Conservation (phyloP, 148 eudicot genomes). For the Camellia sinensis region DNA sequence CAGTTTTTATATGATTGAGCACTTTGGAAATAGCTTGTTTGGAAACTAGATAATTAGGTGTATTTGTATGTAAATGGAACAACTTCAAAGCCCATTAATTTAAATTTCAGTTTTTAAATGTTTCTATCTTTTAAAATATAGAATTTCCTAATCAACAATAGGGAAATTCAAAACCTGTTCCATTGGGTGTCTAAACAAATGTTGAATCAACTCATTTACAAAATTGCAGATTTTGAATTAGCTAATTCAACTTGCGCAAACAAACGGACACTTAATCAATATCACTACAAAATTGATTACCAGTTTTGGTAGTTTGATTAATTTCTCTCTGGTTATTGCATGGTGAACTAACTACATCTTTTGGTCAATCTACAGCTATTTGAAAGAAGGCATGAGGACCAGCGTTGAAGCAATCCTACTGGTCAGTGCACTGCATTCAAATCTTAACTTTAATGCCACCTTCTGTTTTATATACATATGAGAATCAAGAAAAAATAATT, state of each 20-base stretch:
- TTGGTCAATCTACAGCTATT: constrained; percentile 41
- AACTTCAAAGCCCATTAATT: neutral
- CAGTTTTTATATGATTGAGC: no score
- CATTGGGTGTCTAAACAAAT: neutral
- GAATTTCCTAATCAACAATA: no score
- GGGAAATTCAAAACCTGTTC: no score
- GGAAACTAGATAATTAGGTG: no score
- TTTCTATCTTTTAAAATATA: neutral
- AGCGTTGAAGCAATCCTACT: constrained; percentile 91
- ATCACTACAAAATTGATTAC: neutral
- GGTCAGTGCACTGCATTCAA: constrained; percentile 26
- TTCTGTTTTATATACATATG: no score
- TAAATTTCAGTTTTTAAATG: neutral
- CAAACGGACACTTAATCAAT: neutral
- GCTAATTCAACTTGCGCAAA: neutral
- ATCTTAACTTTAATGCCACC: no score
- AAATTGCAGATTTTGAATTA: neutral
- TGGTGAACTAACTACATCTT: no score
- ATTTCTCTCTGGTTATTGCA: neutral
- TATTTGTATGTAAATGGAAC: no score
- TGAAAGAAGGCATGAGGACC: constrained; percentile 97
- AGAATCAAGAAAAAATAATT: no score
- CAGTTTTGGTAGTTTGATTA: neutral
- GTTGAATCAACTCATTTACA: neutral
- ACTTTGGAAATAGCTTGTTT: no score